Base-by-base conservation (phyloP, 257 asterid genomes). In the Penstemon eatonii region DNA sequence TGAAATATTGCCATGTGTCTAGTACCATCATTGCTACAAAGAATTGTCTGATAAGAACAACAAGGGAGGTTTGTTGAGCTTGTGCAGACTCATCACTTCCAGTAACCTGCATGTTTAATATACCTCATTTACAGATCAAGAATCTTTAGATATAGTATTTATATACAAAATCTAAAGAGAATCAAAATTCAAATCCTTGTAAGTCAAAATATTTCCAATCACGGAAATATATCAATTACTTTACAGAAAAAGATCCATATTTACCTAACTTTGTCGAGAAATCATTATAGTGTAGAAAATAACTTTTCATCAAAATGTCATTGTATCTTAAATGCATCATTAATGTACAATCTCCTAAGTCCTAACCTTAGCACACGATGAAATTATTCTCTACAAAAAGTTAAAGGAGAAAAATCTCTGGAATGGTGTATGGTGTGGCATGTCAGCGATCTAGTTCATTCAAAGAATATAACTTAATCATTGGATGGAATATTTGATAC, bases 1-100 rank as follows among this genome's bases (percentile, higher is more conserved):
- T 85, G 72, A 90, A 90, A 71, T 86, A 92, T 71, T 90, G 98
- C 97, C 98, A 89, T 1, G 97, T 90, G 63, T 90, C 98, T 25
- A 92, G 66, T 3, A 88, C 86, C 77, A 81, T 78, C 96, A 93
- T 90, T 9, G 88, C 95, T 4, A 81, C 81, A 50, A 88, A 65
- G 51, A 88, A 47, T 67, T 90, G 97, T 60, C 82, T 54, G 9
- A 73, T 86, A 39, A 87, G 89, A 80, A 82, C 86, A 4, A 86
- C 0, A 65, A 81, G 51, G 52, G 97, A 82, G 51, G 81, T 59
- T 19, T 72, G 78, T 65, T 73, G 84, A 64, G 74, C 75, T 66
- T 63, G 80, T 12, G 72, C 51, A 25, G 79, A 66, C 45, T 86
- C 95, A 10, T 77, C 89, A 66, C 78, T 83, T 72, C 90, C 87